Evolutionary conservation across 352 stramenopile species (phyloP), one percentile per base, ranked within the genome.

Genomic region (Pythium sukuiense): DNA sequence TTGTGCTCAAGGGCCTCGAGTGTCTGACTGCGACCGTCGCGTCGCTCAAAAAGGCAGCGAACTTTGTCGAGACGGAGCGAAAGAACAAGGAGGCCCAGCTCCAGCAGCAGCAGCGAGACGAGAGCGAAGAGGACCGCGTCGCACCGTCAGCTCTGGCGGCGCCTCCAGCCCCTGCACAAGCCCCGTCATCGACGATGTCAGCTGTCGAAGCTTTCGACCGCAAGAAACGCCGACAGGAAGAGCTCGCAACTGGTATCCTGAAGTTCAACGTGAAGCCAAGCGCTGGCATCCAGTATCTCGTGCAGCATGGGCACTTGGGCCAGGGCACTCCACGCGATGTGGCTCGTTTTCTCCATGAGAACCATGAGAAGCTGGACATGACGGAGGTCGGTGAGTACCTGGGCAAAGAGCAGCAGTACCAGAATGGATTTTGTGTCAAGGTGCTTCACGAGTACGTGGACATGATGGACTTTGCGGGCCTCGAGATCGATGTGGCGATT

Each of bases 261-360:
- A 99, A 99, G 77, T 99, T 99, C 74, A 99, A 98, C 54, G 85
- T 99, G 24, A 99, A 98, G 52, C 88, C 97, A 0, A 96, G 85
- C 39, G 79, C 89, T 55, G 94, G 95, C 39, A 83, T 98, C 49
- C 85, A 90, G 66, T 99, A 96, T 64, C 83, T 99, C 6, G 84
- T 92, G 12, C 79, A 97, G 60, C 83, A 90, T 57, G 96, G 97
- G 11, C 95, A 98, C 73, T 73, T 99, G 60, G 85, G 93, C 26
- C 74, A 96, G 63, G 85, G 92, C 5, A 96, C 96, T 33, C 92
- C 97, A 2, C 81, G 83, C 7, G 89, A 98, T 66, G 96, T 99
- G 1, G 97, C 97, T 1, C 58, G 79, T n/a, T 99, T 98, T 69
- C 75, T 99, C 24, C 74, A 96, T n/a, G 76, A 97, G 24, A 87